phyloP scores from a whole-genome alignment of 163 green algal genomes.

The Scenedesmus sp. region DNA sequence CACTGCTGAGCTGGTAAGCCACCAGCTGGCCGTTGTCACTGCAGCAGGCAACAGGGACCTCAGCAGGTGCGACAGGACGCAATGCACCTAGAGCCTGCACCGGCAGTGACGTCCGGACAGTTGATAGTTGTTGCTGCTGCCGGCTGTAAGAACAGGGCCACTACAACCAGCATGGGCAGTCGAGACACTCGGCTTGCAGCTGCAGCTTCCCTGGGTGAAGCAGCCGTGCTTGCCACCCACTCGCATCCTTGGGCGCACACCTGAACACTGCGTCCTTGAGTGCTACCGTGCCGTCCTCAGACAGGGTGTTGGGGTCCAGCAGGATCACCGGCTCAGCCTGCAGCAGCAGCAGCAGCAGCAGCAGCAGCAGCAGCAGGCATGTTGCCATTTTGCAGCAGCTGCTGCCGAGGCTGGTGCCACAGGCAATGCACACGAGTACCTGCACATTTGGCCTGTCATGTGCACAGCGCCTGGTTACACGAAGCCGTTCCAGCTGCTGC shows the following conservation, averaged over 20 bases:
- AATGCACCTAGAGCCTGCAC: too few species aligned
- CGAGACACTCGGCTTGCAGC: background rate
- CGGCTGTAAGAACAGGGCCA: too few species aligned
- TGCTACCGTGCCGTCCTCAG: conserved; percentile 82
- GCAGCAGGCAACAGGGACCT: background rate
- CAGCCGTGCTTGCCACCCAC: background rate
- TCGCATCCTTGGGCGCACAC: background rate
- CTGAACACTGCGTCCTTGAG: conserved; percentile 77
- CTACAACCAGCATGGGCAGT: too few species aligned
- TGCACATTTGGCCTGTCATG: background rate
- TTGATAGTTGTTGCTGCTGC: too few species aligned
- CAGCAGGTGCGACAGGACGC: background rate
- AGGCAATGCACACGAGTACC: background rate
- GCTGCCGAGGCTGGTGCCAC: background rate
- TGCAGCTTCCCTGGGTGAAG: background rate
- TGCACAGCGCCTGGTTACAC: background rate
- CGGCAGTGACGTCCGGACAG: too few species aligned
- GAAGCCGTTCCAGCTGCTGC: background rate
- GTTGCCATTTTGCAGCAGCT: background rate
- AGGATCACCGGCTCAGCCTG: conserved; percentile 76
- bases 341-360: conserved; percentile 43
- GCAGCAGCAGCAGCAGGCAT: background rate
- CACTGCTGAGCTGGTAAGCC: conserved; percentile 59
- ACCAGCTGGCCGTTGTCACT: conserved; percentile 81
- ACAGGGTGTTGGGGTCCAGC: conserved; percentile 95